Percentiles rank a stretch among this genome's conserved stretches.
phyloP scores from a whole-genome alignment of 108 stramenopile genomes.

The Skeletonema tropicum region DNA sequence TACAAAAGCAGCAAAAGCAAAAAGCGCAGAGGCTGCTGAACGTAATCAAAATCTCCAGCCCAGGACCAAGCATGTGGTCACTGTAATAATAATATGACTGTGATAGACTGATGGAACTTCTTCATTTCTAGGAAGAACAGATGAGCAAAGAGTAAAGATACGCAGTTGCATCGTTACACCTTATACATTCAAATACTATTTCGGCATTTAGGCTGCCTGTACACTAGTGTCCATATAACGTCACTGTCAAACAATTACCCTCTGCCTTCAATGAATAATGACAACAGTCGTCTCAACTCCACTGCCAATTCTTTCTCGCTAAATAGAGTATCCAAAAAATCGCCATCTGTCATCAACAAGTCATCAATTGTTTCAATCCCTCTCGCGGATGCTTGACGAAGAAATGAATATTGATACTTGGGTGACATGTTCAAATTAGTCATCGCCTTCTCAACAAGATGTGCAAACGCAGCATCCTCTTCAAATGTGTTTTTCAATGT shows the following conservation, averaged over 20 bases:
- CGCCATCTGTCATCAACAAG: neutral
- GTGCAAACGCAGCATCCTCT: neutral
- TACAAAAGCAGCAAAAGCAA: too few relatives aligned
- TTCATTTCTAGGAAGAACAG: too few relatives aligned
- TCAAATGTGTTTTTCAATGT: neutral
- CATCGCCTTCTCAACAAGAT: constrained; percentile 1
- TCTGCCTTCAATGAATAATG: neutral
- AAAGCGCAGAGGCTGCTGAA: too few relatives aligned
- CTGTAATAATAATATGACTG: too few relatives aligned
- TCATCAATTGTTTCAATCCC: neutral
- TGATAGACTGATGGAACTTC: too few relatives aligned
- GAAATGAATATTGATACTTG: neutral
- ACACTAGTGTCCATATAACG: too few relatives aligned
- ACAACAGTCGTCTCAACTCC: neutral
- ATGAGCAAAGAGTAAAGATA: too few relatives aligned
- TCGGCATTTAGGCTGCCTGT: too few relatives aligned
- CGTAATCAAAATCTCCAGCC: too few relatives aligned
- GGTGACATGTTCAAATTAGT: neutral
- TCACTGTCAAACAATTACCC: neutral
- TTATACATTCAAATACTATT: too few relatives aligned
- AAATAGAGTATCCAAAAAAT: neutral
- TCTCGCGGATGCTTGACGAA: neutral
- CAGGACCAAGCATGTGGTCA: too few relatives aligned
- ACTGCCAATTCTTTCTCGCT: neutral
- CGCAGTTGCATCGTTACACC: too few relatives aligned